phyloP scores from a whole-genome alignment of 2,329 filamentous ascomycete species.

The Geoglossum cookeanum region DNA sequence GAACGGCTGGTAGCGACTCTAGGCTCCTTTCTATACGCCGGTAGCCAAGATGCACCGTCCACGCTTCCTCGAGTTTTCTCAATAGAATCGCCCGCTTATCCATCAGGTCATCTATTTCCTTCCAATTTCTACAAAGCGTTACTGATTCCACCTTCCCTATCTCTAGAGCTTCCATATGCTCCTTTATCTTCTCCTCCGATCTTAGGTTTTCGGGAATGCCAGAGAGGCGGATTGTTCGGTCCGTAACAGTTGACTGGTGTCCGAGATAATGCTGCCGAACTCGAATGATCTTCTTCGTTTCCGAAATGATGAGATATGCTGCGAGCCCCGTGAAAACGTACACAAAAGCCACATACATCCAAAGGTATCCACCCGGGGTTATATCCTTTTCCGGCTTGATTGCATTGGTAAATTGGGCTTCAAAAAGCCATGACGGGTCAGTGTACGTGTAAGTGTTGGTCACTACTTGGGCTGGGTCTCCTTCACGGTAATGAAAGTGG shows the following conservation, averaged over 20 bases:
- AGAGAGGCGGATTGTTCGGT: slow-evolving; percentile 79
- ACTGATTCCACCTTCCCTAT: slow-evolving; percentile 85
- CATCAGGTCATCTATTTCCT: slow-evolving; percentile 56
- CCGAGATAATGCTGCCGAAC: slow-evolving; percentile 82
- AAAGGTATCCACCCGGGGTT: slow-evolving; percentile 43
- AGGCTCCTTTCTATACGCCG: slow-evolving; percentile 28
- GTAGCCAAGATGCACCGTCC: slow-evolving; percentile 56
- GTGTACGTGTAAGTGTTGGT: background rate
- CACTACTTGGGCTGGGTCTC: slow-evolving; percentile 10
- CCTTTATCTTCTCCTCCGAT: slow-evolving; percentile 65
- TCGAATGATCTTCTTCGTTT: slow-evolving; percentile 71
- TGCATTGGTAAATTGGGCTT: background rate
- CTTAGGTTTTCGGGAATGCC: slow-evolving; percentile 67
- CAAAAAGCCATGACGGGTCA: background rate
- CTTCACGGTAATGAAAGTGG: slow-evolving; percentile 44
- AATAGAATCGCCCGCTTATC: slow-evolving; percentile 44
- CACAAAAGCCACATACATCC: slow-evolving; percentile 87
- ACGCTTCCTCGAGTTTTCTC: slow-evolving; percentile 61
- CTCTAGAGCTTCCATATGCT: slow-evolving; percentile 68
- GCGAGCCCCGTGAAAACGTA: slow-evolving; percentile 78
- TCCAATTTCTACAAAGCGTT: slow-evolving; percentile 74
- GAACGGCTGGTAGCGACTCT: slow-evolving; percentile 30
- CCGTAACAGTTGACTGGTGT: slow-evolving; percentile 84
- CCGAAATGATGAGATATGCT: slow-evolving; percentile 61
- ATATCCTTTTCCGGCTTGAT: background rate